Conservation (phyloP, 2,329 filamentous ascomycete genomes). For the Sphaerostilbella broomeana region DNA sequence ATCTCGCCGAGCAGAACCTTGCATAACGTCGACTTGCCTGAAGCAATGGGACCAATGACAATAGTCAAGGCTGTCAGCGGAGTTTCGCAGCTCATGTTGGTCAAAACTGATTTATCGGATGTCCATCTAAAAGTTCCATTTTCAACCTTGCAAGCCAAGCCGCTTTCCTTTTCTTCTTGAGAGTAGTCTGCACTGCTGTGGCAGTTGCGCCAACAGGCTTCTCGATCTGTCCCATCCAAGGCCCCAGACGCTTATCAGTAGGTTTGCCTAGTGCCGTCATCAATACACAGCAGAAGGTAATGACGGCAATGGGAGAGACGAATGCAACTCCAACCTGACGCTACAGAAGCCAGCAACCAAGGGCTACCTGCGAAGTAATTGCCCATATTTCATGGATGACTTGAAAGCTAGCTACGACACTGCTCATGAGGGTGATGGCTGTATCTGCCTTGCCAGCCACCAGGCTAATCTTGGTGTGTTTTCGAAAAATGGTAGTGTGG, state of each 20-base stretch:
- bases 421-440: conserved; percentile 5
- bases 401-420: conserved; percentile 1
- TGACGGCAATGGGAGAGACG: conserved; percentile 12
- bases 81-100: conserved; percentile 14
- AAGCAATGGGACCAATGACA: conserved; percentile 32
- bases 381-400: conserved; percentile 8
- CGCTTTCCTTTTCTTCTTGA: conserved; percentile 7
- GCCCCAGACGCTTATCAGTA: conserved; percentile 15
- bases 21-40: conserved; percentile 32
- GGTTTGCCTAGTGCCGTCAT: conserved; percentile 6
- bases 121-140: conserved; percentile 10
- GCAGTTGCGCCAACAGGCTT: conserved; percentile 20
- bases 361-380: conserved; percentile 8
- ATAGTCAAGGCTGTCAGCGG: conserved; percentile 23
- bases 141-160: conserved; percentile 9
- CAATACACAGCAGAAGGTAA: conserved; percentile 8
- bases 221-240: conserved; percentile 27
- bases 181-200: conserved; percentile 7
- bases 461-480: conserved; percentile 9
- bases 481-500: conserved; percentile 2
- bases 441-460: conserved; percentile 15
- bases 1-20: conserved; percentile 28
- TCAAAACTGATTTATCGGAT: conserved; percentile 5
- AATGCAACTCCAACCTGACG: conserved; percentile 13
- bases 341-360: conserved; percentile 12